phyloP scores from a whole-genome alignment of 169 alveolate genomes.

The Plasmodium adleri region DNA sequence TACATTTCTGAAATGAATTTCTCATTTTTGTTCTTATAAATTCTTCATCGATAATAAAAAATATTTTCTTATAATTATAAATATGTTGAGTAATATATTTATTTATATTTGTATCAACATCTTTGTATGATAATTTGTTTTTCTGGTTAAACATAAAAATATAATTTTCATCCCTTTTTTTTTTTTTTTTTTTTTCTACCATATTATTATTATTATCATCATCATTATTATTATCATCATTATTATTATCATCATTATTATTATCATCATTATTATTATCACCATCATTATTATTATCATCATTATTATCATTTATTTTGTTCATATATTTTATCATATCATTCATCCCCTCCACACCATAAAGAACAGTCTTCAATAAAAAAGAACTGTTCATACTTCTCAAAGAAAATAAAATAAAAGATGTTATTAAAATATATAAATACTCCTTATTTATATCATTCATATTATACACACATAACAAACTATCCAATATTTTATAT shows the following conservation, averaged over 20 bases:
- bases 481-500: slow-evolving; percentile 37
- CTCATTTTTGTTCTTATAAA: slow-evolving; percentile 74
- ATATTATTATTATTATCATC: no score
- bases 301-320: background rate
- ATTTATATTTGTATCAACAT: no score
- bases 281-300: no score
- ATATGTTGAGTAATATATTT: no score
- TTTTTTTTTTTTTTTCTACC: no score
- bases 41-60: slow-evolving; percentile 69
- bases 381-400: slow-evolving; percentile 52
- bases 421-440: slow-evolving; percentile 39
- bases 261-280: no score
- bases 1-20: slow-evolving; percentile 23
- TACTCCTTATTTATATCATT: slow-evolving; percentile 52
- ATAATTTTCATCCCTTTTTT: no score
- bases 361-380: slow-evolving; percentile 36
- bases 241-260: no score
- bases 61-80: slow-evolving; percentile 3
- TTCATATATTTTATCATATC: background rate
- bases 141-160: no score
- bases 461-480: slow-evolving; percentile 53
- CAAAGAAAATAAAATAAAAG: slow-evolving; percentile 60
- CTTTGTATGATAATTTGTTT: no score
- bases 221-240: no score
- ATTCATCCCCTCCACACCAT: slow-evolving; percentile 14